Evolutionary conservation across 108 stramenopile species (phyloP), one percentile per base, ranked within the genome.

Genomic region (Discostella stelligeroides): DNA sequence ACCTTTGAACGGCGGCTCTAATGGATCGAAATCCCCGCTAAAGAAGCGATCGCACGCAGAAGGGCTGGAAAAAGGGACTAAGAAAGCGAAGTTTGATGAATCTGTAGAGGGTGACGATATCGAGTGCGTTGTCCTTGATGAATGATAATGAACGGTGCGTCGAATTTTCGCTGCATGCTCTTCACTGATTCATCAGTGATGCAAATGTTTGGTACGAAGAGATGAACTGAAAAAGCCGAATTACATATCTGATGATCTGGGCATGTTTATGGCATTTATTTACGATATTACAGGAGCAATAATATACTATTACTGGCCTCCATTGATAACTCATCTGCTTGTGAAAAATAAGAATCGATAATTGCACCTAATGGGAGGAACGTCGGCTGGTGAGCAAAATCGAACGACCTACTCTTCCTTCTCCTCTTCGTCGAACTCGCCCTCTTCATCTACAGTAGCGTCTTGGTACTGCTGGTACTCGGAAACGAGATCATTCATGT

Each of bases 401-500:
- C 27, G 21, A 12, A 50, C 23, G 21, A 25, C 28, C 28, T 54
- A 54, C 27, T 54, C 34, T 34, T 34, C 61, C 53, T 40, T 71
- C 50, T 71, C 70, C 27, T 83, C 85, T 13, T 86, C 85, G 20
- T 72, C 83, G 37, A 81, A 84, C 37, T 84, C 80, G 13, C 70
- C 82, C 24, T 84, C 84, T 40, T 86, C 85, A 34, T 89, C 92
- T 63, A 91, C 90, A 63, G 90, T 92, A 30, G 92, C 94, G 75
- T 94, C 94, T 80, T 93, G 93, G 73, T 94, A 92, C 71, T 94
- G 91, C 84, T 92, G 91, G 83, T 92, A 89, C 65, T 92, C 91
- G 27, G 88, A 89, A 14, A 92, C 88, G 25, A 89, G 75, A 73
- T 89, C 90, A 63, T 91, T 86, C 77, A 90, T 81, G 84, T 90